phyloP scores from a whole-genome alignment of 2,329 filamentous ascomycete genomes.

The Magnaporthiopsis poae region DNA sequence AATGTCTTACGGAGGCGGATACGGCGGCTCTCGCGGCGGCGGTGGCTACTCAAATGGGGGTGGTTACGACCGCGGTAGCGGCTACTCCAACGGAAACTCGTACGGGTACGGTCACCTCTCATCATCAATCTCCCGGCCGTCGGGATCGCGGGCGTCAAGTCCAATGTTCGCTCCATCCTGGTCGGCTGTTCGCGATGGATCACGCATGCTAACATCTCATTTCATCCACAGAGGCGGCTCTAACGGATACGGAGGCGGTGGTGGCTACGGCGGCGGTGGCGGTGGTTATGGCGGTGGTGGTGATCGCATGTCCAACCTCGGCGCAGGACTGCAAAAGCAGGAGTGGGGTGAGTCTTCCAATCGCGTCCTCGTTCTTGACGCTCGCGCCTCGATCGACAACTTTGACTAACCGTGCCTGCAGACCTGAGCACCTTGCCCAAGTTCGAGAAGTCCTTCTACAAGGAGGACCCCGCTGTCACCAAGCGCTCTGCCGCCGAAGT shows the following conservation, averaged over 20 bases:
- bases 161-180: background rate
- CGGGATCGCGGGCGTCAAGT: background rate
- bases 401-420: conserved; percentile 24
- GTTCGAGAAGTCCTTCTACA: conserved; percentile 99
- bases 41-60: conserved; percentile 42
- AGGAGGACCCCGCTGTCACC: conserved; percentile 75
- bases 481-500: conserved; percentile 69
- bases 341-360: conserved; percentile 63
- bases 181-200: background rate
- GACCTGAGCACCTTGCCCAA: conserved; percentile 75
- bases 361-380: conserved; percentile 18
- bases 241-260: conserved; percentile 28
- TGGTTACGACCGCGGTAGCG: conserved; percentile 35
- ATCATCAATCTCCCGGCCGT: background rate
- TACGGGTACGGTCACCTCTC: conserved; percentile 14
- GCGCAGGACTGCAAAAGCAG: conserved; percentile 76
- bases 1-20: conserved; percentile 38
- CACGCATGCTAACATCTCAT: conserved; percentile 3
- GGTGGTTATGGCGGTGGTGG: conserved; percentile 73
- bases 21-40: conserved; percentile 29
- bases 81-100: conserved; percentile 16
- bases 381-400: conserved; percentile 4
- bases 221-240: conserved; percentile 11
- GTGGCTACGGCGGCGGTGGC: conserved; percentile 33
- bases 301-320: conserved; percentile 89